Evolutionary conservation across 2,329 filamentous ascomycete species (phyloP), one percentile per base, ranked within the genome.

Genomic region (Anisogramma anomala): DNA sequence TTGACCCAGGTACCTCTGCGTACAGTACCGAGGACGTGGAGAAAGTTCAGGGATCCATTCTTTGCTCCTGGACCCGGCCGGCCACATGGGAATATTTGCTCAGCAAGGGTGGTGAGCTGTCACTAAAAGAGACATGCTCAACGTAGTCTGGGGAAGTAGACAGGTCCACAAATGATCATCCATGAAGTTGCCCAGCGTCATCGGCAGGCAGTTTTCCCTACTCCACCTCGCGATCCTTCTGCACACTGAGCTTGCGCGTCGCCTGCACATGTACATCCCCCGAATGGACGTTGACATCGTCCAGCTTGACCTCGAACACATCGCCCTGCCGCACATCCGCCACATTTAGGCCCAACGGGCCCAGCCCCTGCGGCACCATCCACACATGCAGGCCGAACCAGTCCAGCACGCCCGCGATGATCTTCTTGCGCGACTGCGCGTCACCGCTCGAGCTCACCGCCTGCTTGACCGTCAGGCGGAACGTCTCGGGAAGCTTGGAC

Each of bases 301-400:
- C 50, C 28, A 80, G 58, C 54, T 69, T 66, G 23, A 77, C 75
- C 47, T 72, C 66, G 45, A 74, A 70, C n/a, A 65, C 57, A 52
- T 78, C 73, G 5, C 68, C 72, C 11, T 62, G 47, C 17, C 55
- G 55, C 18, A 71, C 52, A 18, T 73, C 62, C 5, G 27, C 13
- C n/a, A 59, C 56, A 41, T 66, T 48, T 18, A 62, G 55, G 10
- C 56, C 49, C 17, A 64, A 53, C 18, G 52, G 58, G 25, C 59
- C 56, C 14, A 76, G 49, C 2, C 57, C 58, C 0, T 56, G 54
- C 5, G 61, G 36, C 23, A 63, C 60, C 45, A 75, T 52, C 22
- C 56, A 45, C 22, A 68, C 72, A 2, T 49, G 37, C 17, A 68
- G 59, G 25, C 66, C 63, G 47, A 75, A 74, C 57, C 71, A 67